Conservation (phyloP, 139 green algal genomes). For the Pleodorina starrii region DNA sequence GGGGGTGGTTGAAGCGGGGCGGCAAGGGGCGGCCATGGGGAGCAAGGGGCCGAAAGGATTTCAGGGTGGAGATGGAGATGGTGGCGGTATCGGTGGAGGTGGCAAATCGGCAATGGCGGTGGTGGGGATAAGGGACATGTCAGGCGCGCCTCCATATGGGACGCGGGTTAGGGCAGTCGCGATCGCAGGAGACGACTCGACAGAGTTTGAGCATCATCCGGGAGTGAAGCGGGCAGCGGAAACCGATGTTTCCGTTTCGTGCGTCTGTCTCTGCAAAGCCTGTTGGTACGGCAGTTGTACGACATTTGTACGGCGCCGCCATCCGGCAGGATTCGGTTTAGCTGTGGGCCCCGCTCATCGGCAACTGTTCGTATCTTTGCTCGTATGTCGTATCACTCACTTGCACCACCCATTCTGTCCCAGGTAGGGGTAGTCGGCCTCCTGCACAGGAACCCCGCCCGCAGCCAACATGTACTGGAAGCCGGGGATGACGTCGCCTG, state of each 20-base stretch:
- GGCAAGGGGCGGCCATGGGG: background rate
- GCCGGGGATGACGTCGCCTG: constrained; percentile 51
- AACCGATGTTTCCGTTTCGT: background rate
- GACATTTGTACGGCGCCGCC: too few species aligned
- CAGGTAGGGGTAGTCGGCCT: constrained; percentile 73
- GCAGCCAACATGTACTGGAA: constrained; percentile 53
- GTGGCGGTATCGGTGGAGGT: background rate
- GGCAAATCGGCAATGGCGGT: background rate
- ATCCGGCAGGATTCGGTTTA: too few species aligned
- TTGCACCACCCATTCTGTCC: constrained; percentile 65
- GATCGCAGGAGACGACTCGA: too few species aligned
- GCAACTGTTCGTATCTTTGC: background rate
- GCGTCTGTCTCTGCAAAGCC: background rate
- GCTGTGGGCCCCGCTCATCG: background rate
- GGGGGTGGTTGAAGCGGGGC: background rate
- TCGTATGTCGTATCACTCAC: background rate
- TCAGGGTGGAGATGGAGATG: too few species aligned
- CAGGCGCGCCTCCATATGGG: too few species aligned
- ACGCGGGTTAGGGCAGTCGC: too few species aligned
- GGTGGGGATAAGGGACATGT: background rate
- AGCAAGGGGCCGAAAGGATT: too few species aligned
- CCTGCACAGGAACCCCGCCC: constrained; percentile 50
- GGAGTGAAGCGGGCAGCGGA: background rate
- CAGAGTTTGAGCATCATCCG: too few species aligned
- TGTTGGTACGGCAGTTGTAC: background rate